These are phyloP conservation scores for Calocybe cyanea DNA, from an alignment of 768 basidiomycete species.

Conservation along the genomic window DNA sequence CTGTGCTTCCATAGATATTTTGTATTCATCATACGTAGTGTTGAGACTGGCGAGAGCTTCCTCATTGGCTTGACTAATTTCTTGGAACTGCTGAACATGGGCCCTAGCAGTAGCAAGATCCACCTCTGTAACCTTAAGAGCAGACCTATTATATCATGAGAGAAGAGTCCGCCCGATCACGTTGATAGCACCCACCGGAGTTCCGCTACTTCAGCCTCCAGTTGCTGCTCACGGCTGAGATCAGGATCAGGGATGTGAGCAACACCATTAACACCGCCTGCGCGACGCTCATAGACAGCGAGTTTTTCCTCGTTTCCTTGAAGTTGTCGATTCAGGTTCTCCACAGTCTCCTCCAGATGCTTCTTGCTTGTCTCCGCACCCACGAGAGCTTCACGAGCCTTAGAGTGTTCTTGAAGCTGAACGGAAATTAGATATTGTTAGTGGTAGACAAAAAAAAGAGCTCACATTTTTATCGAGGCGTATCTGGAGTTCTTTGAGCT, in stretches of 20 bases:
- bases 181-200: conserved; percentile 50
- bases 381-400: conserved; percentile 65
- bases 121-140: conserved; percentile 73
- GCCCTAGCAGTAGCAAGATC: conserved; percentile 67
- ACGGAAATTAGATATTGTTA: conserved; percentile 11
- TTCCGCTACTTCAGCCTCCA: conserved; percentile 83
- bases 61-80: conserved; percentile 82
- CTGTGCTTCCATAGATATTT: conserved; percentile 64
- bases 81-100: conserved; percentile 82
- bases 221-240: conserved; percentile 68
- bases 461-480: conserved; percentile 70
- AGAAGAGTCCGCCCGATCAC: neutral
- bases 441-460: neutral
- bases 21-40: conserved; percentile 77
- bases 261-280: conserved; percentile 29
- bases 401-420: conserved; percentile 61
- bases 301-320: conserved; percentile 83
- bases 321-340: conserved; percentile 56
- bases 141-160: conserved; percentile 43
- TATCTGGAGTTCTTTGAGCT: conserved; percentile 68
- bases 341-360: conserved; percentile 71
- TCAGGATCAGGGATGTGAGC: conserved; percentile 38
- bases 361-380: conserved; percentile 75
- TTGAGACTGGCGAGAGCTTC: conserved; percentile 68
- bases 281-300: conserved; percentile 77